These are phyloP conservation scores for Erodium chrysanthum DNA, from an alignment of 441 rosid species.

Conservation along the genomic window DNA sequence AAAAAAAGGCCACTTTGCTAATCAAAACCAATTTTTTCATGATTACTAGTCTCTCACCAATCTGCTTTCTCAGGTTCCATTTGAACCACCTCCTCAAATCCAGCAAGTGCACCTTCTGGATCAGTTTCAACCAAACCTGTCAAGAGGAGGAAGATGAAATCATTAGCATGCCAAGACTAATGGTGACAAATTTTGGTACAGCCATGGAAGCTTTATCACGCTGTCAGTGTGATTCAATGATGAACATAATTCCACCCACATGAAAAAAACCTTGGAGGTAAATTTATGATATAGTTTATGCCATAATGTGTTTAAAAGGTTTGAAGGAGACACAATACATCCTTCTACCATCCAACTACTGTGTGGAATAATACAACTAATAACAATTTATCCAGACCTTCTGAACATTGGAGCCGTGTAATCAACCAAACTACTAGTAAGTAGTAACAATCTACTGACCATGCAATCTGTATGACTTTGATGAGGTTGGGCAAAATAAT, in stretches of 20 bases:
- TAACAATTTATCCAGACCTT: not conserved
- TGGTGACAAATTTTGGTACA: not conserved
- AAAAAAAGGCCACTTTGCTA: not conserved
- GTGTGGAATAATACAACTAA: not conserved
- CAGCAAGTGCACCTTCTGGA: constrained; percentile 85
- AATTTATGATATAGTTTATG: not conserved
- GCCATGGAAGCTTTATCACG: not conserved
- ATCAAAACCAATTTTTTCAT: not conserved
- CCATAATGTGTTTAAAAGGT: too few relatives aligned
- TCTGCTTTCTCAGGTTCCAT: constrained; percentile 99
- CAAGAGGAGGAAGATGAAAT: constrained; percentile 2
- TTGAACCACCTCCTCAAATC: constrained; percentile 80
- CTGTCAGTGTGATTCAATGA: not conserved
- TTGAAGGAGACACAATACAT: too few relatives aligned
- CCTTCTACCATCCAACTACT: too few relatives aligned
- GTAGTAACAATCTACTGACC: not conserved
- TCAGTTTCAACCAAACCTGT: constrained; percentile 85
- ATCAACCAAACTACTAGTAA: not conserved
- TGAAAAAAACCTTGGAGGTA: not conserved
- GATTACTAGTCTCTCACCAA: constrained; percentile 40
- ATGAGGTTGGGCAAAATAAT: not conserved
- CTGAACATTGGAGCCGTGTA: not conserved
- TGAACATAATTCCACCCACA: not conserved
- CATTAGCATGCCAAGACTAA: constrained; percentile 5
- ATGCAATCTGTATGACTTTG: not conserved